phyloP scores from a whole-genome alignment of 129 eudicot species.

The Saussurea involucrata region DNA sequence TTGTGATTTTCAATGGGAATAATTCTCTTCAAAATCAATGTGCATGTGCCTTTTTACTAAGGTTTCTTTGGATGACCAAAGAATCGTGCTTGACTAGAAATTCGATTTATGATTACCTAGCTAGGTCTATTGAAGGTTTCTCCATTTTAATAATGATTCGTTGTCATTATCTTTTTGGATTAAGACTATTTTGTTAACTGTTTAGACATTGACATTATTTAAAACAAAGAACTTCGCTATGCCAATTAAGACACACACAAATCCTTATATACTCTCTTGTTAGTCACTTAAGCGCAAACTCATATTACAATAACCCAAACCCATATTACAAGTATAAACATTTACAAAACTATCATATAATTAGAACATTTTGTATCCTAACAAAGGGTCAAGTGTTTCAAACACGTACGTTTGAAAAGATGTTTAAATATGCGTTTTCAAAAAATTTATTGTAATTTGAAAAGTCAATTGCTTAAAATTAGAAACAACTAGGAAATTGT shows the following conservation, averaged over 20 bases:
- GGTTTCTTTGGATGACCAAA: conserved; percentile 25
- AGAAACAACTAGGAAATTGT: background rate
- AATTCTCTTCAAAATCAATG: conserved; percentile 28
- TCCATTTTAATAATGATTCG: background rate
- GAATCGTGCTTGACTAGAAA: conserved; percentile 18
- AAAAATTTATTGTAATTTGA: background rate
- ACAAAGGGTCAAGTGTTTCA: background rate
- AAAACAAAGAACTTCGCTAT: background rate
- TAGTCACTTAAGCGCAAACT: no score
- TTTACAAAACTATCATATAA: no score
- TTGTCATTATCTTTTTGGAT: background rate
- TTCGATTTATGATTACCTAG: background rate
- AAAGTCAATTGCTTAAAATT: background rate
- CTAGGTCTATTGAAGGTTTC: background rate
- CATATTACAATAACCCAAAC: no score
- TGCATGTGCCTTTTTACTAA: conserved; percentile 25
- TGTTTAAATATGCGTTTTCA: background rate
- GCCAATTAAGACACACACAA: no score
- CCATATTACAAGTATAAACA: no score
- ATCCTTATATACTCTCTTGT: no score
- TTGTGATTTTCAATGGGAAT: conserved; percentile 25
- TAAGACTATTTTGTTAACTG: background rate
- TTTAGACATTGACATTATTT: background rate
- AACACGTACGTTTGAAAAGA: background rate
- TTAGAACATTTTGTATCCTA: no score